Base-by-base conservation (phyloP, 306 rosid genomes). In the Lupinus albus region DNA sequence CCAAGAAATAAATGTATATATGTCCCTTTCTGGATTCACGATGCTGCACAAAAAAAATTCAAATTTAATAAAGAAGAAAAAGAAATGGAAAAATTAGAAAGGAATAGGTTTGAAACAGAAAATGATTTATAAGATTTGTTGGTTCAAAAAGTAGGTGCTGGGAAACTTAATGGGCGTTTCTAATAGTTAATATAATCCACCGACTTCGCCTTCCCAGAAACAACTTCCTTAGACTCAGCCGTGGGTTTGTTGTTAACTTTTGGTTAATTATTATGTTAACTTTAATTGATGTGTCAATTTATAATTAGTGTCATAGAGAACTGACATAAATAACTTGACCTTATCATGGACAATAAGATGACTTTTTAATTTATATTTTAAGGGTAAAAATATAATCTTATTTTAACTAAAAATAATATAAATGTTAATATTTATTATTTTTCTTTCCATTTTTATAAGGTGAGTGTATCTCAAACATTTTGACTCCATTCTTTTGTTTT, bases 131-230 rank as follows among this genome's bases (percentile, higher is more conserved):
- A 42, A 45, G 2, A 11, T 14, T 57, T 41, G 20, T 8, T 3
- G 2, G 57, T 35, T 52, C 3, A 70, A 36, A 35, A 65, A 45
- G 75, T 33, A 11, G 36, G 69, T 64, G 74, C n/a, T 8, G 41
- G 76, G 84, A 60, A 76, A 76, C 67, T 76, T 61, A 49, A 25
- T 3, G 0, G 69, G 39, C 0, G 54, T 67, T 80, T 76, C 74
- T 78, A 20, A 13, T 42, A 50, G 16, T 18, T 47, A 49, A 33
- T 11, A 70, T 72, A 47, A 49, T 65, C 51, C 67, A 58, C 52
- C 52, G 67, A 64, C 78, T 54, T 17, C 1, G 44, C 42, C 54
- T 16, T 7, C 20, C 49, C n/a, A 2, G 41, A 21, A 44, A 60
- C 20, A 41, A 3, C 70, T 45, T 41, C 44, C 21, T 32, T 25